Base-by-base conservation (phyloP, 352 stramenopile genomes). In the Blastocystis sp. region DNA sequence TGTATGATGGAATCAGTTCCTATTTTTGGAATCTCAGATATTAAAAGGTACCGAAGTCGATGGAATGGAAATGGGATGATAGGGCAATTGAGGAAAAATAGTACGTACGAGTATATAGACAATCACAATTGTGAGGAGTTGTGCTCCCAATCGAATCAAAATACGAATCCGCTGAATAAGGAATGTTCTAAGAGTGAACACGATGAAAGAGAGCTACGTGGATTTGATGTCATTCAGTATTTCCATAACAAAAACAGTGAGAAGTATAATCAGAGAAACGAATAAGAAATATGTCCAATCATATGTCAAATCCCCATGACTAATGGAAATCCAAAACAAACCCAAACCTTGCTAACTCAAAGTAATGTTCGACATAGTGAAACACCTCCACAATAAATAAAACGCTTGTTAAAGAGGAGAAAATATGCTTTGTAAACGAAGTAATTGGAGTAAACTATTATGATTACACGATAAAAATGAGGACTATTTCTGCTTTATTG, bases 351-450 rank as follows among this genome's bases (percentile, higher is more conserved):
- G 59, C 59, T 2, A 15, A 15, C 59, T 68, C 26, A 29, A 39
- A 56, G 53, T 79, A 6, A 6, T 80, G 53, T 26, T 61, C 6
- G 8, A 80, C 34, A 47, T 80, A 80, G 15, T 80, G 45, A 37
- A 80, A 64, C 1, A 80, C 70, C 37, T 80, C 70, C 18, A 64
- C 20, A 26, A 80, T 64, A 53, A 80, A 80, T 0, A 80, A 26
- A 26, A 80, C 70, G 26, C 37, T 61, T 6, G 70, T 80, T 26
- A 80, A 53, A 15, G 70, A 80, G 20, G 70, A 80, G 37, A 80
- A 80, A n/a, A 80, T 62, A 20, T 80, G 45, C 70, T 80, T 80
- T 23, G 70, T 80, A 26, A 80, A 80, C 6, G 70, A 62, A 7
- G 70, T 80, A 26, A 80, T 64, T 4, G 70, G 70, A 26, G 70